Evolutionary conservation across 176 grass and related monocot species (phyloP), one percentile per base, ranked within the genome.

Genomic region (Carex pumila): DNA sequence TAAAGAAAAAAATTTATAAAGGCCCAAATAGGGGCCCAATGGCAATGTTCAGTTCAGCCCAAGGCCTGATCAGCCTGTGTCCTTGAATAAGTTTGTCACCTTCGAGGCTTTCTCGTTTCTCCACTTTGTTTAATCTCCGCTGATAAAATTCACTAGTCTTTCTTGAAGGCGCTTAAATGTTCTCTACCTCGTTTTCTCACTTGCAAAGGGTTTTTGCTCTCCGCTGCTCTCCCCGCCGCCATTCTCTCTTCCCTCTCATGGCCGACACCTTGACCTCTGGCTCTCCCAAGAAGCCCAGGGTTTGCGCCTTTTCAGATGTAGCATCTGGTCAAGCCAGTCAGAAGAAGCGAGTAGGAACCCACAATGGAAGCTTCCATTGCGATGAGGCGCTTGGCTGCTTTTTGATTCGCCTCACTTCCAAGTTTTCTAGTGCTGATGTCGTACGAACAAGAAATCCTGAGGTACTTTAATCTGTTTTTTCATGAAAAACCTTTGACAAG

Each of bases 301-400:
- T 91, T 61, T 88, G 69, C 74, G 79, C 87, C 83, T 90, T 83
- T 62, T 82, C 77, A 3, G 86, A 83, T 52, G 87, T 78, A 18
- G 83, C 85, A 49, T 76, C 58, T 8, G 83, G 79, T 65, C 86
- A 85, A 37, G 84, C 86, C 14, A 83, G 65, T 17, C 87, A 54
- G 75, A 88, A 85, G 69, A 88, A 82, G 89, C 87, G 96, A 84
- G 91, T 99, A 62, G 96, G 96, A 2, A 99, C 93, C 36, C 96
- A 99, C 91, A 95, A 95, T 68, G 96, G 96, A 37, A 95, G 91
- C 88, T 99, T 99, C 91, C 96, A 99, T 88, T 99, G 96, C 83
- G 96, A 99, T 17, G 96, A 99, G 93, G 96, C 96, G 54, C 96
- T 98, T 65, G 96, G 96, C 13, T 99, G 96, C 85, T 93, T 90